These are phyloP conservation scores for Penicillium malachiteum DNA, from an alignment of 495 filamentous ascomycete species.

Conservation along the genomic window DNA sequence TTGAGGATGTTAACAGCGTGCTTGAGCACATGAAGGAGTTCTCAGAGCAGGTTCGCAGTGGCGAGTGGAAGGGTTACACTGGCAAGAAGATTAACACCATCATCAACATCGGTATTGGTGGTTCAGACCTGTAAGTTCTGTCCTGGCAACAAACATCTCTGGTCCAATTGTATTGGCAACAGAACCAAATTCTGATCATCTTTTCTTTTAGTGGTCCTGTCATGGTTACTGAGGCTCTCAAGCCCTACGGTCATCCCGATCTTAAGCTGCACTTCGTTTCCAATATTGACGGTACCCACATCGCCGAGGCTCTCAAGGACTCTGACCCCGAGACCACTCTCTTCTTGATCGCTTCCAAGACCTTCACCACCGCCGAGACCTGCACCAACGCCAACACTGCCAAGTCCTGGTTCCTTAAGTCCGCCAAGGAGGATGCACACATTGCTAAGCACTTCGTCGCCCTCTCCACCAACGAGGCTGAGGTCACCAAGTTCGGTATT, in stretches of 20 bases:
- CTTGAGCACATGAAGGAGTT: constrained; percentile 97
- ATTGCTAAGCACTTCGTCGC: constrained; percentile 99
- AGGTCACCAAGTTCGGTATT: constrained; percentile 98
- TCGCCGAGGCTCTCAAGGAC: constrained; percentile 85
- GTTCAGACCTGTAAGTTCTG: constrained; percentile 84
- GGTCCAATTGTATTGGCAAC: background rate
- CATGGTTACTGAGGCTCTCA: constrained; percentile 97
- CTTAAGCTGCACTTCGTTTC: constrained; percentile 95
- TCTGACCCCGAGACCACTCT: constrained; percentile 95
- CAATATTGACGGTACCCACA: constrained; percentile 98
- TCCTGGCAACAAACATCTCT: too few relatives aligned
- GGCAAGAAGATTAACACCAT: constrained; percentile 96
- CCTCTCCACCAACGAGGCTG: constrained; percentile 89
- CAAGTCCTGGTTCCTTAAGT: constrained; percentile 94
- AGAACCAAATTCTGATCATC: constrained; percentile 29
- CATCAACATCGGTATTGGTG: constrained; percentile 97
- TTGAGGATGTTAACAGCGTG: constrained; percentile 88
- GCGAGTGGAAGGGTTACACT: constrained; percentile 97
- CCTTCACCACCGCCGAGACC: constrained; percentile 98
- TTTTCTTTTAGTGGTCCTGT: constrained; percentile 74
- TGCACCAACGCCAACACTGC: constrained; percentile 94
- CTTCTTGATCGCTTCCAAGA: constrained; percentile 98
- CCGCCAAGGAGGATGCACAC: constrained; percentile 66
- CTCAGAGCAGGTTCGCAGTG: constrained; percentile 88
- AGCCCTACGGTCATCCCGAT: constrained; percentile 82